Evolutionary conservation across 2,329 filamentous ascomycete genomes (phyloP), one percentile per base, ranked within the genome.

Genomic region (Cercospora janseana): DNA sequence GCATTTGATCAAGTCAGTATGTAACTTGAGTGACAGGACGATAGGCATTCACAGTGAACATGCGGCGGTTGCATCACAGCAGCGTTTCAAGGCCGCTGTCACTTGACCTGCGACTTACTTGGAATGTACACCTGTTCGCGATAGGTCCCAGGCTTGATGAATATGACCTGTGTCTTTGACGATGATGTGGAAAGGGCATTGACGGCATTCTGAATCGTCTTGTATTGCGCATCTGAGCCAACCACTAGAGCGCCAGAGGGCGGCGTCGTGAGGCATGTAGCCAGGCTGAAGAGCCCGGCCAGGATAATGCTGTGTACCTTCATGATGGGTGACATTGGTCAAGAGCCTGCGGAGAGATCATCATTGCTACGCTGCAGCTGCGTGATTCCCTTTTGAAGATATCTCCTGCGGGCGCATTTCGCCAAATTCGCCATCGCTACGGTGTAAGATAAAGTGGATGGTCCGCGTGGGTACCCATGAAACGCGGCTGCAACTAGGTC

Each of bases 121-220:
- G n/a, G 66, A 34, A 85, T 72, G 58, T 75, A 76, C 31, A 83
- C 79, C 61, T 83, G 81, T 63, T 84, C 81, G 2, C 67, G 69
- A 72, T 85, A 84, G 27, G 78, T 81, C 6, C 81, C 81, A 18
- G 75, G 66, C 59, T 79, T 64, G 65, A 86, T 79, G 69, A 85
- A 86, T 67, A 86, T 81, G 61, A 76, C 79, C 51, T 82, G 79
- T 1, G 71, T 71, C 1, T 67, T 57, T 1, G 75, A 73, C 5
- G 74, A 72, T 1, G 72, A 70, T 0, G 74, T 77, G n/a, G 75
- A 78, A 6, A 85, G 73, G 4, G 80, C 75, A 59, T 80, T 63
- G 49, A 86, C 75, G 6, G 83, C 82, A 13, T 74, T 67, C 61
- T 82, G 78, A 32, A 85, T 69, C 51, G 64, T 77, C 60, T 68